Percentiles rank a stretch among this genome's conserved stretches.
Evolutionary conservation across 202 grass and related monocot species (phyloP).

Genomic region (Carex arenaria): DNA sequence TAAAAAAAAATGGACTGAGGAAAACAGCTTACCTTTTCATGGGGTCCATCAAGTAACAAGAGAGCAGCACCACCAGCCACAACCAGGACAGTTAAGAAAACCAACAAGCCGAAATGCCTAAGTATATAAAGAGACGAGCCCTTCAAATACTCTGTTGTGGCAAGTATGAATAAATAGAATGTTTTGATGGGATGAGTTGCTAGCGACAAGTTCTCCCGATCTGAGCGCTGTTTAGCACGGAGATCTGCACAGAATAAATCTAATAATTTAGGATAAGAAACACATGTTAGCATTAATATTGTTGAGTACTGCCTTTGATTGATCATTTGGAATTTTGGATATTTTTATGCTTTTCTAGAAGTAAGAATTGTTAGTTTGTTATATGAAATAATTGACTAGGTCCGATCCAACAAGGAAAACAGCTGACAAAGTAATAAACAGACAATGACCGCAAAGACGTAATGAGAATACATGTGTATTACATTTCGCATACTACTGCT

Average conservation of each 20-base stretch:
- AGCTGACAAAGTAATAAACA: neutral
- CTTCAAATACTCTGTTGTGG: slow-evolving; percentile 46
- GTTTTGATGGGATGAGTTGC: slow-evolving; percentile 56
- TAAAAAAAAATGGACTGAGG: neutral
- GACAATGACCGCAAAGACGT: neutral
- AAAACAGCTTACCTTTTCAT: slow-evolving; percentile 59
- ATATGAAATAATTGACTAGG: neutral
- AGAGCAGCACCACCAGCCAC: slow-evolving; percentile 34
- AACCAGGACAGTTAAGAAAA: slow-evolving; percentile 35
- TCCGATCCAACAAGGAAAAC: neutral
- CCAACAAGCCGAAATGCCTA: slow-evolving; percentile 37
- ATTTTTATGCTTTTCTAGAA: neutral
- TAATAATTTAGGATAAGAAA: slow-evolving; percentile 10
- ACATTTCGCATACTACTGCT: neutral
- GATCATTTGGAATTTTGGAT: neutral
- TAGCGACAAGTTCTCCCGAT: slow-evolving; percentile 57
- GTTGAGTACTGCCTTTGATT: neutral
- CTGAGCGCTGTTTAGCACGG: slow-evolving; percentile 40
- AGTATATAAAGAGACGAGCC: slow-evolving; percentile 49
- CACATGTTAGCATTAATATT: neutral
- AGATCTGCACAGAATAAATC: slow-evolving; percentile 47
- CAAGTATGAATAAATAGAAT: slow-evolving; percentile 51
- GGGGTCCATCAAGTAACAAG: slow-evolving; percentile 39
- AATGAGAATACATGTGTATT: neutral
- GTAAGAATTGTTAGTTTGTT: slow-evolving; percentile 30